Percentiles rank a stretch among this genome's conserved stretches.
These are phyloP conservation scores for Scleroderma citrinum DNA, from an alignment of 768 basidiomycete species.

Conservation along the genomic window DNA sequence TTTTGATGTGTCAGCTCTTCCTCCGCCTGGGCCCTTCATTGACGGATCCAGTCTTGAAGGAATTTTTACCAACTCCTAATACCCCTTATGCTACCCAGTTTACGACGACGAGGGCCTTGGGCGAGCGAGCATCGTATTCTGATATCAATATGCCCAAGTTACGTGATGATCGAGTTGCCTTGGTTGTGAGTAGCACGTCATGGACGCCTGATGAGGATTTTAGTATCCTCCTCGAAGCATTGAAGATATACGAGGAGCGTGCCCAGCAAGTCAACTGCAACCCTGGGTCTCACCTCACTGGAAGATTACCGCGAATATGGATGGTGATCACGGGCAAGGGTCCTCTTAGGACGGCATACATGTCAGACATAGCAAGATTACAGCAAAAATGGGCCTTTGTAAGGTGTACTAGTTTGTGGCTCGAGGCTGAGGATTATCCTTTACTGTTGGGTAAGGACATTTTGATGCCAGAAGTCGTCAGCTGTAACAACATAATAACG, in stretches of 20 bases:
- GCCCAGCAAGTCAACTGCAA: conserved; percentile 31
- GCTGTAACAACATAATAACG: not conserved
- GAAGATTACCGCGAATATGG: conserved; percentile 64
- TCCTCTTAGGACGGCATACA: conserved; percentile 66
- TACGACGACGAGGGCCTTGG: conserved; percentile 38
- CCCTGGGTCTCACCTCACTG: not conserved
- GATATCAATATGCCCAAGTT: conserved; percentile 37
- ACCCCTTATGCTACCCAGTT: conserved; percentile 58
- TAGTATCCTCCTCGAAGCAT: conserved; percentile 68
- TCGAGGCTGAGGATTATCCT: conserved; percentile 89
- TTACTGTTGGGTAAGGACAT: conserved; percentile 58
- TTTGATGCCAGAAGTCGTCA: not conserved
- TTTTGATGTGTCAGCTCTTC: conserved; percentile 39
- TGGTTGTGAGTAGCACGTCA: conserved; percentile 88
- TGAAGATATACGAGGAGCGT: conserved; percentile 61
- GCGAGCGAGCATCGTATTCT: conserved; percentile 10
- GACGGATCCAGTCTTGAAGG: conserved; percentile 28
- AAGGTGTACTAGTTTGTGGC: conserved; percentile 76
- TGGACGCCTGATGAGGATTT: conserved; percentile 99
- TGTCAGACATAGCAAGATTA: conserved; percentile 54
- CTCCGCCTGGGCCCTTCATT: conserved; percentile 39
- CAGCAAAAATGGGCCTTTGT: conserved; percentile 72
- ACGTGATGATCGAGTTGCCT: conserved; percentile 71
- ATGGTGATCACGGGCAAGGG: conserved; percentile 91
- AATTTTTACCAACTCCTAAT: conserved; percentile 49